Evolutionary conservation across 805 yeast species (phyloP), one percentile per base, ranked within the genome.

Genomic region (Pichia paraexigua): DNA sequence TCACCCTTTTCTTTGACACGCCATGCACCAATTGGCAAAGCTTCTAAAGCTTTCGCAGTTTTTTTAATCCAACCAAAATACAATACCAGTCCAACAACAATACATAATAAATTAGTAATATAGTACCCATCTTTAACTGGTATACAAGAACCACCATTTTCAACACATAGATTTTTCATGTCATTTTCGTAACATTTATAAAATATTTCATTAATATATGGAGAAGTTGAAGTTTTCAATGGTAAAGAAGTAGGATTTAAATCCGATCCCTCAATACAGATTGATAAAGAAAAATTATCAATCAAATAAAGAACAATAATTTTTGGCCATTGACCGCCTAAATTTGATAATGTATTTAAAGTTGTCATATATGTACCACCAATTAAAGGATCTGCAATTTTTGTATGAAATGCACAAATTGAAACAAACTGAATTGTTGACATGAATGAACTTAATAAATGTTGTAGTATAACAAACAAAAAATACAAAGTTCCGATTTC

Each of bases 331-430:
- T 95, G 94, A 12, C 99, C 99, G 24, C 99, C 99, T 52, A 92
- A 75, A 65, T 94, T 94, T 42, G 95, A 82, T 46, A 94, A 73
- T 0, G 99, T 94, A 67, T 94, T 94, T 53, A 94, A 73, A 0
- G 96, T 83, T 0, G 99, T 94, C 98, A 94, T 92, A 66, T 94
- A 94, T 0, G 99, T 94, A 1, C 99, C 99, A 18, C 99, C 99
- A 60, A 94, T 87, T 20, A 82, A 69, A 0, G 99, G 98, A 64
- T 94, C 99, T 2, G 99, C 96, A 50, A 94, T 87, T 59, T 84
- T 82, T 3, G 97, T 92, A 69, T 92, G 97, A 74, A 94, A 94
- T 0, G 98, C 95, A 63, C 90, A 85, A 43, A 94, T 81, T 1
- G 95, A 86, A 20, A 94, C 98, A 70, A 94, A 92, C 68, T 92